Evolutionary conservation across 192 early-diverging fungal genomes (phyloP), one percentile per base, ranked within the genome.

Genomic region (Glomus cerebriforme): DNA sequence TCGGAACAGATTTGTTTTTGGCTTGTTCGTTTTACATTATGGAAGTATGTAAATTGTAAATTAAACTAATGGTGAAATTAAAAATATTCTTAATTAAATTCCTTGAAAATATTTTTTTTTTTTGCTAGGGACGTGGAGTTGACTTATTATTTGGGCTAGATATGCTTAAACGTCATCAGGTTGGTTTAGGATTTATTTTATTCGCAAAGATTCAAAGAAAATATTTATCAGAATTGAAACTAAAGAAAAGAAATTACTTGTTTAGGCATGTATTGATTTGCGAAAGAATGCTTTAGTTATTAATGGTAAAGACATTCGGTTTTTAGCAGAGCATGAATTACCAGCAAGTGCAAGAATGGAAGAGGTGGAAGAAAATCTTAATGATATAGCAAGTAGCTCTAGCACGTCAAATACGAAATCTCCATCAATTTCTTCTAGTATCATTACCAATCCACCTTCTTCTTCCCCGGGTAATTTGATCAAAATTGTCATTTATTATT

Each of bases 121-220:
- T n/a, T 43, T 43, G 39, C 12, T 43, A 43, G 85, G 94, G 93
- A 12, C 95, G 94, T 43, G 94, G 93, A 19, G 91, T 95, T 8
- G 96, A 96, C 71, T 73, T 99, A 39, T 83, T 99, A 37, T 96
- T 99, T 84, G 98, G 97, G 0, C 82, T 99, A 73, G 98, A 99
- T 69, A 98, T 99, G 95, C 87, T 99, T 31, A 96, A 92, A 81
- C 88, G 95, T 12, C 95, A 98, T 79, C 92, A 92, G 86, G 88
- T 90, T 26, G 45, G 82, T 75, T 74, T 66, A 66, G 1, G 22
- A 13, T 26, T 37, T 27, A 31, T 39, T 7, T 39, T 54, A 54
- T 19, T 43, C 13, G 17, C 1, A 58, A 8, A 0, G 24, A 34
- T 7, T 66, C n/a, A 3, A 66, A 15, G 39, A 12, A 77, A 5